Evolutionary conservation across 2,329 filamentous ascomycete species (phyloP), one percentile per base, ranked within the genome.

Genomic region (Coccinonectria pachysandricola): DNA sequence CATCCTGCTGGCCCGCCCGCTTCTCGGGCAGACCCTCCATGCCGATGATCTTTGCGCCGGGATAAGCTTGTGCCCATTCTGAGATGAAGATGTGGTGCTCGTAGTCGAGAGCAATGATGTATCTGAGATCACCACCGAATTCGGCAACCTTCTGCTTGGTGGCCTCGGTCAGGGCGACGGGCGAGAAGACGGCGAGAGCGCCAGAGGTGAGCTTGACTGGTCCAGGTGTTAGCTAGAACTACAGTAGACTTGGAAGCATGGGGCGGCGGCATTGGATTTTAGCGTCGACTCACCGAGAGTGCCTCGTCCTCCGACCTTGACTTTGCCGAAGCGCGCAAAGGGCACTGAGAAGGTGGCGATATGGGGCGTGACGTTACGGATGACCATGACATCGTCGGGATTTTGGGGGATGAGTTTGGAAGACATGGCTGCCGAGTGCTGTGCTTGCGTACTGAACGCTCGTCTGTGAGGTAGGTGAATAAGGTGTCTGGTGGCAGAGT

Each of bases 41-140:
- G 1, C 77, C 88, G 44, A 96, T 71, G 24, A 98, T 67, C 44
- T 78, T 76, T 16, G 88, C 87, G 21, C 68, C 54, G 0, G 88
- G 87, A 52, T 74, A 96, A 14, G 74, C 81, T 24, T 70, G 61
- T 45, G 81, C 75, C 88, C 91, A 98, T 24, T 83, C 67, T 0
- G 81, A 79, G 28, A 98, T 53, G 62, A 91, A 92, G 52, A 98
- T 84, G 67, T 98, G 91, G 57, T 98, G 91, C 61, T 98, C 86
- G 27, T 83, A 68, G 53, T 98, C 91, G 1, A 80, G 74, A 1
- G 91, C 88, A 14, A 88, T 65, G 40, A 98, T 77, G 65, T 96
- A 96, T 40, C 69, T 71, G 26, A 95, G 73, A 21, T 74, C 67
- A 25, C 77, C 76, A 35, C 76, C 76, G 30, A 84, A 60, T 17